Percentiles rank a stretch among this genome's conserved stretches.
Conservation (phyloP, 2,329 filamentous ascomycete species). For the Venturia nashicola region DNA sequence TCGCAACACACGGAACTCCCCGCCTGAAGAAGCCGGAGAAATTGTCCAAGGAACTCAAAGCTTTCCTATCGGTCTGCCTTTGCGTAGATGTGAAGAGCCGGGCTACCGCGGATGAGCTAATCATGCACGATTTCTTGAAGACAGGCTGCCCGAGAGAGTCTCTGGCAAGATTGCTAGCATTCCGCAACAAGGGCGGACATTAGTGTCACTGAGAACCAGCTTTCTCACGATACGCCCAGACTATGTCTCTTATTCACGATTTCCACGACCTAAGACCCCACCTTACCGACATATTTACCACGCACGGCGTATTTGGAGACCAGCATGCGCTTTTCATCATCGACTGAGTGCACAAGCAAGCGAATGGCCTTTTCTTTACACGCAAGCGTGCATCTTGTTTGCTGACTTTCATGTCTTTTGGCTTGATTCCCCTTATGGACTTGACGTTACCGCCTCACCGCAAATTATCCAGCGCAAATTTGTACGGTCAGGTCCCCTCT, state of each 20-base stretch:
- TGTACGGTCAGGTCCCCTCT: not conserved
- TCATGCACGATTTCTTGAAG: conserved; percentile 89
- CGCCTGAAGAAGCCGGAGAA: conserved; percentile 97
- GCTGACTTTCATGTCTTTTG: not conserved
- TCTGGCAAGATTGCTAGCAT: conserved; percentile 76
- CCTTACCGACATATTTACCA: not conserved
- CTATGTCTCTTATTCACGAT: not conserved
- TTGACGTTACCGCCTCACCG: not conserved
- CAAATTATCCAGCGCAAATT: not conserved
- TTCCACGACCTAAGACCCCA: not conserved
- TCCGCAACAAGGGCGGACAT: conserved; percentile 52
- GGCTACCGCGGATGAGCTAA: conserved; percentile 78
- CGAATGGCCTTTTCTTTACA: not conserved
- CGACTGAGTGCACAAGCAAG: not conserved
- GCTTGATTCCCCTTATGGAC: not conserved
- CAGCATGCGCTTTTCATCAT: not conserved
- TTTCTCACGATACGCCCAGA: not conserved
- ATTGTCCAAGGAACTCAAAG: conserved; percentile 93
- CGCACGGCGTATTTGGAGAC: not conserved
- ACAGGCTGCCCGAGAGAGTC: conserved; percentile 75
- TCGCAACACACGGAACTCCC: conserved; percentile 94
- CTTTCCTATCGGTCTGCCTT: conserved; percentile 88
- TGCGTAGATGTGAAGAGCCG: conserved; percentile 94
- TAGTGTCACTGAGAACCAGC: not conserved
- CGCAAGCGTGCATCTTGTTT: not conserved